phyloP scores from a whole-genome alignment of 768 basidiomycete species.

The Mycena chlorophos region DNA sequence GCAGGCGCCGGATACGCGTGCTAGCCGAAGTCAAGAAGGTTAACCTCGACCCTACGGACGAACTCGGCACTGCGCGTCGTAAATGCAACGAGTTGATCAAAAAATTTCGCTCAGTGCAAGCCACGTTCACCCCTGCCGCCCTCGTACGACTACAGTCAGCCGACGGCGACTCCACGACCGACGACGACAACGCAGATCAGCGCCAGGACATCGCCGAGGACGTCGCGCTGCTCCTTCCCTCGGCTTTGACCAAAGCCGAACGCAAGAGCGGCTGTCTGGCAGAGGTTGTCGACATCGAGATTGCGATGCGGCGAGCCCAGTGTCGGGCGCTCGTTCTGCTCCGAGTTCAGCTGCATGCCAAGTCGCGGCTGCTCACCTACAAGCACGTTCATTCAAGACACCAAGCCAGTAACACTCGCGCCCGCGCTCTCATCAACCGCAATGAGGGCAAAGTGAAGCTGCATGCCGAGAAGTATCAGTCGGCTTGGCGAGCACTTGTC shows the following conservation, averaged over 20 bases:
- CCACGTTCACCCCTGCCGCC: slow-evolving; percentile 7
- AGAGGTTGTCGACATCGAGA: slow-evolving; percentile 21
- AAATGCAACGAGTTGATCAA: neutral
- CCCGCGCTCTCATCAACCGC: neutral
- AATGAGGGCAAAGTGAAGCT: neutral
- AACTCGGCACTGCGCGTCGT: neutral
- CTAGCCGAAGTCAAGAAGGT: slow-evolving; percentile 6
- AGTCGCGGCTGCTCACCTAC: slow-evolving; percentile 21
- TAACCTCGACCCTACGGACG: neutral
- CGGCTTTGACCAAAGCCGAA: neutral
- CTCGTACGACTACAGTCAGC: neutral
- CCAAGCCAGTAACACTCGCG: slow-evolving; percentile 21
- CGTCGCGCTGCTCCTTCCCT: slow-evolving; percentile 16
- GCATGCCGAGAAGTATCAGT: neutral
- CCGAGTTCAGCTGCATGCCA: slow-evolving; percentile 22
- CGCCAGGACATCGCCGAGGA: slow-evolving; percentile 2
- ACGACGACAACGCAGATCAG: neutral
- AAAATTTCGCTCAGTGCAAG: slow-evolving; percentile 10
- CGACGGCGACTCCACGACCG: too few relatives aligned
- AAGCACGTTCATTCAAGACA: slow-evolving; percentile 28
- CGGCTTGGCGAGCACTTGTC: neutral
- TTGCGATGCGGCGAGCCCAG: slow-evolving; percentile 18
- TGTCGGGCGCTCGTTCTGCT: slow-evolving; percentile 18
- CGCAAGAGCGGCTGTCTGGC: neutral
- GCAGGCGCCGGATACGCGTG: slow-evolving; percentile 1